Base-by-base conservation (phyloP, 164 flowering plant genomes). In the Magnolia officinalis region DNA sequence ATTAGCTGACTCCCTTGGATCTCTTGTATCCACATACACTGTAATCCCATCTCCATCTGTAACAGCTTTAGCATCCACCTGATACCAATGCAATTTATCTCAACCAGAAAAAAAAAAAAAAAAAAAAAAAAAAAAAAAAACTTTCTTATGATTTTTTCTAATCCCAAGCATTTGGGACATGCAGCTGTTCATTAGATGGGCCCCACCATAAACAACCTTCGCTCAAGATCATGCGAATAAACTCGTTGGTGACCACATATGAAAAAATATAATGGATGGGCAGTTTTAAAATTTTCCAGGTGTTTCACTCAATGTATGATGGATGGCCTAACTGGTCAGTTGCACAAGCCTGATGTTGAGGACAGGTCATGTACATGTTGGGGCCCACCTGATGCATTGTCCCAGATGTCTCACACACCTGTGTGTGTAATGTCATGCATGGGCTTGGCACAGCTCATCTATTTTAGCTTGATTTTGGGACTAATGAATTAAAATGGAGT, bases 21-120 rank as follows among this genome's bases (percentile, higher is more conserved):
- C 91, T 8, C 52, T n/a, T 0, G 89, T 81, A 71, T 89, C 87
- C 1, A 95, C 91, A 82, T 91, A 92, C 8, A 93, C 95, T 0
- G 97, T 91, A 45, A 93, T 72, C 1, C 92, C 87, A 85, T 95
- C 98, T 18, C 97, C 98, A 84, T 95, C 96, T 51, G 94, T 88
- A 7, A 95, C 90, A 49, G 91, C 89, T 80, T 86, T 95, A 20
- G 81, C 83, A 81, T 92, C 96, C 76, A 94, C 96, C 98, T 94
- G 71, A 13, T 29, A 24, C 26, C 7, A 64, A 9, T 1, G 4
- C 14, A 10, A 66, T 52, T 66, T 19, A 72, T 50, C 19, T 45
- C 19, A 0, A 50, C n/a, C 49, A 52, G 10, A 23, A 50, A 55
- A 50, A 51, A 1, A 16, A 8, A 20, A 50, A 23, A 2, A 4